Base-by-base conservation (phyloP, 140 eudicot genomes). In the Bidens hawaiensis region DNA sequence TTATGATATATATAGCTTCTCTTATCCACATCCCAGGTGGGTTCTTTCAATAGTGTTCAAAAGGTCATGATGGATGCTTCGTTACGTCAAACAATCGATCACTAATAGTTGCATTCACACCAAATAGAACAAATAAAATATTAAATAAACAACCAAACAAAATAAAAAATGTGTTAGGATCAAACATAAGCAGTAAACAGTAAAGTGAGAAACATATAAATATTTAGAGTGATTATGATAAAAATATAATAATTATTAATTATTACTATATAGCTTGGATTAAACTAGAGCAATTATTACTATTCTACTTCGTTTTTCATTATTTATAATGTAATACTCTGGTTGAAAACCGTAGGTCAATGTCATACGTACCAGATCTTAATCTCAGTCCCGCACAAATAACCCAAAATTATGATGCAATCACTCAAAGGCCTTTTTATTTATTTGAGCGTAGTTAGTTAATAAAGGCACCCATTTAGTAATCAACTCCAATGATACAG, bases 1-100 rank as follows among this genome's bases (percentile, higher is more conserved):
- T 17, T 43, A 41, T 53, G 30, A 63, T 43, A 24, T 48, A 63
- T 43, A 24, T 48, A 8, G 73, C 62, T 47, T 73, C 67, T 56
- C 49, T 47, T 56, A 73, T 73, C 73, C 78, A 47, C 36, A 65
- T 68, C 48, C 58, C 36, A 47, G 58, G 67, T 65, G 78, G 78
- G 73, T 46, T 65, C 73, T 51, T 52, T 49, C 18, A 51, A 15
- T 73, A 65, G 46, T 57, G 18, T 58, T 18, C 33, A 73, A 66
- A 73, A 25, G 73, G 48, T 65, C 30, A 65, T 34, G 72, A 47
- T 57, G 68, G 73, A 65, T 53, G 72, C 66, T 72, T 71, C 25
- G 8, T 31, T 46, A 64, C 67, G 67, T 46, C 58, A 64, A 72
- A 56, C 61, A 46, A 51, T 30, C 34, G n/a, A n/a, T n/a, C 65